Conservation (phyloP, 805 yeast species). For the Candida anglica region DNA sequence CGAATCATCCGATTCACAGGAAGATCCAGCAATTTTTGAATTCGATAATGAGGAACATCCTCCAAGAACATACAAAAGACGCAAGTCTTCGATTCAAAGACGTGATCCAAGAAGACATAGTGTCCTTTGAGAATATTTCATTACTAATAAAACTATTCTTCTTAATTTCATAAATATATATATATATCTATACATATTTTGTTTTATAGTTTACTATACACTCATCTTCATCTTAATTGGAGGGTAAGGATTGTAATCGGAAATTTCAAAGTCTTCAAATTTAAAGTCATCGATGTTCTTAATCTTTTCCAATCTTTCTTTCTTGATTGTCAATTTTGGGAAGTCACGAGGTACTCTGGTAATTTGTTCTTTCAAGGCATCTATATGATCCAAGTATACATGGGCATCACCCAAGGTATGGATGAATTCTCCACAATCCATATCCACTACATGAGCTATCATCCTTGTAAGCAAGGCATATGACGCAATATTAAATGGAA, state of each 20-base stretch:
- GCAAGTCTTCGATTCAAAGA: constrained; percentile 1
- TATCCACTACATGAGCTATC: constrained; percentile 93
- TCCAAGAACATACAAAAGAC: constrained; percentile 2
- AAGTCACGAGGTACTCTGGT: constrained; percentile 71
- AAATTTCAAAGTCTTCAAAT: constrained; percentile 82
- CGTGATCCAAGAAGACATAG: constrained; percentile 8
- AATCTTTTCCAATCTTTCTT: constrained; percentile 46
- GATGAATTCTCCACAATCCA: constrained; percentile 93
- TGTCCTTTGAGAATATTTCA: constrained; percentile 5
- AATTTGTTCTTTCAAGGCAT: constrained; percentile 80
- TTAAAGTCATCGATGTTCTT: constrained; percentile 79
- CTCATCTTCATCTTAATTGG: constrained; percentile 96
- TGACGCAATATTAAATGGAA: constrained; percentile 96
- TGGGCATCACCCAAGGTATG: constrained; percentile 98
- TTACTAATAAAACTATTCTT: too few species aligned
- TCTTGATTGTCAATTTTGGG: constrained; percentile 72
- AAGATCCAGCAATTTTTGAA: constrained; percentile 38
- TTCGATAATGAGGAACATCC: constrained; percentile 19
- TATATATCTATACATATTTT: background rate
- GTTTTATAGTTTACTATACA: constrained; percentile 52
- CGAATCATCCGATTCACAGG: too few species aligned
- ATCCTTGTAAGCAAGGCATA: constrained; percentile 88
- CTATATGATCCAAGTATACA: constrained; percentile 89
- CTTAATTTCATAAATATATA: too few species aligned
- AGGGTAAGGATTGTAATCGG: constrained; percentile 74